Base-by-base conservation (phyloP, 106 monocot species). In the Dendrobium catenatum region DNA sequence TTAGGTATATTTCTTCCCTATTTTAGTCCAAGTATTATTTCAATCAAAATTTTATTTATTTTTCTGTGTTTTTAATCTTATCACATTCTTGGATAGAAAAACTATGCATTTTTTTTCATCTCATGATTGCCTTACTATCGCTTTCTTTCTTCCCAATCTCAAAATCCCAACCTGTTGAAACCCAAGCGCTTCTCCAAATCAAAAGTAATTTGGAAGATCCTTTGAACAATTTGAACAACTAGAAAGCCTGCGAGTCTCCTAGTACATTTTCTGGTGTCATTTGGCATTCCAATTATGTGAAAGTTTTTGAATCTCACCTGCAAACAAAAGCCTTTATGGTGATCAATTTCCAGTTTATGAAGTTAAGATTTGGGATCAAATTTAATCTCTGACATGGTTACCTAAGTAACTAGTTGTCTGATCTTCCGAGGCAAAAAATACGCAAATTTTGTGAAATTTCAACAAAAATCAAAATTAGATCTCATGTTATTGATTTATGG, bases 131-230 rank as follows among this genome's bases (percentile, higher is more conserved):
- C 72, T 47, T 88, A 48, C 76, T 86, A 24, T 40, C 86, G 29
- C 72, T 84, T 42, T 83, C 61, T 61, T 67, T 78, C 40, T 18
- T 83, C 75, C 81, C 73, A 4, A 20, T 81, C 72, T 81, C 55
- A 0, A 55, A 79, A 17, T 86, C 86, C 37, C 76, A 83, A 33
- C 3, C 80, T 43, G 11, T 78, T 10, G 88, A 92, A 79, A 85
- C 78, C 51, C 82, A 86, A 54, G 80, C 79, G 13, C 95, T 95
- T 26, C 87, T 90, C 19, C 61, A 85, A 66, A 87, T 95, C 84
- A 95, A 87, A 80, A 73, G 51, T 3, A 77, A 78, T 42, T 55
- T 95, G 18, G 75, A 81, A 49, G 95, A 95, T 81, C 95, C 95
- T 51, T 15, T 79, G 73, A 85, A 88, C 61, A 8, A 83, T 79